These are phyloP conservation scores for Calonectria honghensis DNA, from an alignment of 2,329 filamentous ascomycete genomes.

Conservation along the genomic window DNA sequence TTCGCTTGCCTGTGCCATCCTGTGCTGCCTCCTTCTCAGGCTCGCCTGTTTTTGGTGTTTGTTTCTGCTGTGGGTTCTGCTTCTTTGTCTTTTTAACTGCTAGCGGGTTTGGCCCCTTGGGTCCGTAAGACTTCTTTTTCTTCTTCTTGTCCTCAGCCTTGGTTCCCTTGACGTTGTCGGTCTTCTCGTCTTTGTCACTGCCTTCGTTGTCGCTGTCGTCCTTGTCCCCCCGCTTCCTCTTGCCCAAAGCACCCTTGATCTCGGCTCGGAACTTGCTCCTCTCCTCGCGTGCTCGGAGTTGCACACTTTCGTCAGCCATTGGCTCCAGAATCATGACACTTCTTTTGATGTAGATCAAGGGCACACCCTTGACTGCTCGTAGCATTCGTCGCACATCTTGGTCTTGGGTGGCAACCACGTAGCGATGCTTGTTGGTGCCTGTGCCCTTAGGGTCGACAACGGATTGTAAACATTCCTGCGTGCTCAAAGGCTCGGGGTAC, in stretches of 20 bases:
- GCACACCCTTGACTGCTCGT: constrained; percentile 81
- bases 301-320: constrained; percentile 81
- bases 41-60: constrained; percentile 59
- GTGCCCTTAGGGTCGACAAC: constrained; percentile 87
- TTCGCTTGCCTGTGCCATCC: constrained; percentile 56
- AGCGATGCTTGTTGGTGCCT: constrained; percentile 84
- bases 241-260: constrained; percentile 71
- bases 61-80: constrained; percentile 69
- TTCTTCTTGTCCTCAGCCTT: constrained; percentile 65
- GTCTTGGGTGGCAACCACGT: constrained; percentile 86
- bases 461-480: constrained; percentile 81
- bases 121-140: constrained; percentile 76
- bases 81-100: constrained; percentile 82
- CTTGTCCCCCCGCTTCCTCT: constrained; percentile 71
- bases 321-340: constrained; percentile 84
- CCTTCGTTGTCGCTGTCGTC: constrained; percentile 53
- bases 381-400: constrained; percentile 77
- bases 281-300: constrained; percentile 81
- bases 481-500: constrained; percentile 81
- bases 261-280: constrained; percentile 83
- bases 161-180: constrained; percentile 34
- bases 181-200: constrained; percentile 45
- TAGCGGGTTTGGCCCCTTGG: constrained; percentile 82
- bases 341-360: constrained; percentile 85
- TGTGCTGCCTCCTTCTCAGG: constrained; percentile 51